Percentiles rank a stretch among this genome's conserved stretches.
These are phyloP conservation scores for Lentinula novae-zelandiae DNA, from an alignment of 1,284 basidiomycete species.

Conservation along the genomic window DNA sequence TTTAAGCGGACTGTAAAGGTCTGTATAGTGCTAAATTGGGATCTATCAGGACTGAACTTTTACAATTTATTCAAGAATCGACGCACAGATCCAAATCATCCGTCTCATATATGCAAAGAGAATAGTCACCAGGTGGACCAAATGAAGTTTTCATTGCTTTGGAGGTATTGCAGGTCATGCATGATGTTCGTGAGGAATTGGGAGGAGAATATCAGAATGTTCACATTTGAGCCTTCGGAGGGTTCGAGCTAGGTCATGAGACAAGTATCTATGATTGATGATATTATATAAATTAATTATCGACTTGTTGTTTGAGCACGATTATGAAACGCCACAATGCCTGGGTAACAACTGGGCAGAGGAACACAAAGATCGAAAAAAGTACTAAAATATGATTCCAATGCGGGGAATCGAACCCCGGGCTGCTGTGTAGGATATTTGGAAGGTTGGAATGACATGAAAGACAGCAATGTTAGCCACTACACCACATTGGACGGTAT, in stretches of 20 bases:
- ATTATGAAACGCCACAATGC: too few species aligned
- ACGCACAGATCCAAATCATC: neutral
- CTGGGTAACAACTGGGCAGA: too few species aligned
- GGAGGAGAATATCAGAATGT: too few species aligned
- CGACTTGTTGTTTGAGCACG: too few species aligned
- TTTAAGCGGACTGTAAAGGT: neutral
- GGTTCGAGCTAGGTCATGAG: too few species aligned
- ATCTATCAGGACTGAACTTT: neutral
- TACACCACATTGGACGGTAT: conserved; percentile 13
- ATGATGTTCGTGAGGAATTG: too few species aligned
- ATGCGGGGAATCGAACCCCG: conserved; percentile 17
- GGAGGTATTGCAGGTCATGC: neutral
- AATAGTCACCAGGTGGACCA: neutral
- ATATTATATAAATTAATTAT: too few species aligned
- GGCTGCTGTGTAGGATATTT: conserved; percentile 8
- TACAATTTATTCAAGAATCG: neutral
- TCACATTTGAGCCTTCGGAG: too few species aligned
- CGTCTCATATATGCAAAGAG: neutral
- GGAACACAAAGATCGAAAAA: neutral
- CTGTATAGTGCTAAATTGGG: neutral
- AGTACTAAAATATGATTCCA: neutral
- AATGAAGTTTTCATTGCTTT: neutral
- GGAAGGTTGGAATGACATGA: neutral
- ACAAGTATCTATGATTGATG: too few species aligned
- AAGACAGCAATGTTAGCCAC: conserved; percentile 16